A percentile compares a stretch with the other conserved stretches of the same genome.
Evolutionary conservation across 2,329 filamentous ascomycete species (phyloP).

Genomic region (Cercospora janseana): DNA sequence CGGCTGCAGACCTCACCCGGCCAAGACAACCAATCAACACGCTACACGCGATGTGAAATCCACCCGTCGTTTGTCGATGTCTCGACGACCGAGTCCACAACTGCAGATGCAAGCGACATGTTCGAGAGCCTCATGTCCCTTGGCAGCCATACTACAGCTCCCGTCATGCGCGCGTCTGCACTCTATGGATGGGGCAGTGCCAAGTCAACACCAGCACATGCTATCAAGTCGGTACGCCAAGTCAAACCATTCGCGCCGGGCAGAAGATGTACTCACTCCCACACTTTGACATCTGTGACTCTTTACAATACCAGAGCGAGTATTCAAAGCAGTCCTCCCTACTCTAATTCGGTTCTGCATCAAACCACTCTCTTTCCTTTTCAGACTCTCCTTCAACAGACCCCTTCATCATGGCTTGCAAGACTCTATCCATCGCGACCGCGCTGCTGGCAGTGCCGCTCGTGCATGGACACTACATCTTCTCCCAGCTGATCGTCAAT

Average conservation of each 20-base stretch:
- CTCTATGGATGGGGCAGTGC: neutral
- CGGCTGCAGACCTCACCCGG: too few relatives aligned
- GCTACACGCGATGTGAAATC: too few relatives aligned
- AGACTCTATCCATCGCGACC: neutral
- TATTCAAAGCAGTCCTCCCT: neutral
- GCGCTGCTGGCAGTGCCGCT: conserved; percentile 2
- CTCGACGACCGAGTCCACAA: too few relatives aligned
- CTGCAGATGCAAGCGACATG: too few relatives aligned
- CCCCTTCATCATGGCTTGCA: neutral
- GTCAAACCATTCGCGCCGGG: neutral
- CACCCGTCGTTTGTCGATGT: too few relatives aligned
- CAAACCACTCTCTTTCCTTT: neutral
- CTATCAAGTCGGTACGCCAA: neutral
- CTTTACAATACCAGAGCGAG: neutral
- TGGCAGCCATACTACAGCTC: too few relatives aligned
- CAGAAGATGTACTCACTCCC: neutral
- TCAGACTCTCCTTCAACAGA: neutral
- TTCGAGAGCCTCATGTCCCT: too few relatives aligned
- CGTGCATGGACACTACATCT: conserved; percentile 24
- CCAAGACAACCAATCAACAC: too few relatives aligned
- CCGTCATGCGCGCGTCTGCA: too few relatives aligned
- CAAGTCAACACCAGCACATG: neutral
- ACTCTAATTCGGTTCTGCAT: neutral
- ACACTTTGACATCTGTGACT: too few relatives aligned
- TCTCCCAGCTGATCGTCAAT: conserved; percentile 25